Evolutionary conservation across 129 eudicot species (phyloP).

Genomic region (Erigeron canadensis): DNA sequence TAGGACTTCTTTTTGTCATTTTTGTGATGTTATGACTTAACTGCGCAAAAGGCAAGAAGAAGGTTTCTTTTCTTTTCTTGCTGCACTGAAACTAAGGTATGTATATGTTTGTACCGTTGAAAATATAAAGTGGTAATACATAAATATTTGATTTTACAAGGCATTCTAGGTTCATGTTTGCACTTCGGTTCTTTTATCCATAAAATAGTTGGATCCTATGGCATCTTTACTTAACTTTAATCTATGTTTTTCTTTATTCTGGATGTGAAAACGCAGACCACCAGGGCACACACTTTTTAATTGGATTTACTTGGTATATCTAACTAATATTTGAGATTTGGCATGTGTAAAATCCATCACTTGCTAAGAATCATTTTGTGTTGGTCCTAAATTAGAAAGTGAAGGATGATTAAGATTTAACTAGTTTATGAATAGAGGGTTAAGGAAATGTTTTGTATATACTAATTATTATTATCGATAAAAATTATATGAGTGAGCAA

Average conservation of each 20-base stretch:
- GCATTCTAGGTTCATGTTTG: not conserved
- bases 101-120: conserved; percentile 9
- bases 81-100: conserved; percentile 23
- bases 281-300: not conserved
- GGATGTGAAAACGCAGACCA: conserved; percentile 11
- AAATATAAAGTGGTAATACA: not conserved
- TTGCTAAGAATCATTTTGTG: not conserved
- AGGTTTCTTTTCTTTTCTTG: conserved; percentile 2
- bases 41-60: conserved; percentile 5
- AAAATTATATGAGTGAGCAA: not conserved
- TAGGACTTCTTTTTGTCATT: conserved; percentile 13
- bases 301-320: conserved; percentile 13
- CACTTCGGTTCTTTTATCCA: conserved; percentile 5
- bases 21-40: not conserved
- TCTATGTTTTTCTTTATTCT: conserved; percentile 11
- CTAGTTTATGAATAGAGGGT: not conserved
- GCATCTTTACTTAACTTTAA: conserved; percentile 11
- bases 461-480: not conserved
- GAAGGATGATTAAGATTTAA: not conserved
- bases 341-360: conserved; percentile 8
- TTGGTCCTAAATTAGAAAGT: not conserved
- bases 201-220: not conserved
- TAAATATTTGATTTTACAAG: not conserved
- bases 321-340: conserved; percentile 4
- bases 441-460: not conserved